Conservation (phyloP, 768 basidiomycete genomes). For the Tulasnella sp. region DNA sequence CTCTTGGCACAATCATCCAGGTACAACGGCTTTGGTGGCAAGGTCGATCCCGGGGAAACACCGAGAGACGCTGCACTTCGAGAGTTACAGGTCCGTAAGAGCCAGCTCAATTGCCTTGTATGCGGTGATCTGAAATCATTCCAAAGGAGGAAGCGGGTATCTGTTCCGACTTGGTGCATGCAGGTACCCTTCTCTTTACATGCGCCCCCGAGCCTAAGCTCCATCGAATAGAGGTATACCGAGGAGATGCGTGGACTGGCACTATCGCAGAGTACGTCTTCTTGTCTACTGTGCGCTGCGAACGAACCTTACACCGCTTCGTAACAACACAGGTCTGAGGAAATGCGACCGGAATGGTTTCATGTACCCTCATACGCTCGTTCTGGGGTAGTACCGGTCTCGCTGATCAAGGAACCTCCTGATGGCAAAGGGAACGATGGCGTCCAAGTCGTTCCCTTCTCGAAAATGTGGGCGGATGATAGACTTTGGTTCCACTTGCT, state of each 20-base stretch:
- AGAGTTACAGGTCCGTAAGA: slow-evolving; percentile 33
- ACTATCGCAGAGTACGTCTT: slow-evolving; percentile 50
- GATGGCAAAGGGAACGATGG: slow-evolving; percentile 7
- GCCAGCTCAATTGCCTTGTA: slow-evolving; percentile 29
- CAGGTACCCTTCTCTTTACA: slow-evolving; percentile 56
- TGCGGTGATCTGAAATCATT: not conserved
- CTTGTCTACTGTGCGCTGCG: not conserved
- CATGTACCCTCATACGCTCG: slow-evolving; percentile 21
- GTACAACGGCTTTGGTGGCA: slow-evolving; percentile 85
- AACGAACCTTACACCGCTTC: not conserved
- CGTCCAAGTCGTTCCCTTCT: slow-evolving; percentile 40
- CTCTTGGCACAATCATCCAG: slow-evolving; percentile 35
- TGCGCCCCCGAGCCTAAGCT: slow-evolving; percentile 42
- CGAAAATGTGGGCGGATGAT: slow-evolving; percentile 54
- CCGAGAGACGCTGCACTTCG: slow-evolving; percentile 58
- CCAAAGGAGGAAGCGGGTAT: slow-evolving; percentile 79
- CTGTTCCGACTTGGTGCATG: slow-evolving; percentile 46
- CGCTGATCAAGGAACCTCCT: not conserved
- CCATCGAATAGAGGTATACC: slow-evolving; percentile 63
- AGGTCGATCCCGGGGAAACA: slow-evolving; percentile 67
- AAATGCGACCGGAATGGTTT: slow-evolving; percentile 84
- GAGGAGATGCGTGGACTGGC: slow-evolving; percentile 50
- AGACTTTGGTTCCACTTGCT: slow-evolving; percentile 57
- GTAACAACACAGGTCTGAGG: slow-evolving; percentile 51
- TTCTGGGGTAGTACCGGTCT: not conserved